A percentile compares a stretch with the other conserved stretches of the same genome.
phyloP scores from a whole-genome alignment of 371 early-diverging fungal genomes.

The Lichtheimia ramosa region DNA sequence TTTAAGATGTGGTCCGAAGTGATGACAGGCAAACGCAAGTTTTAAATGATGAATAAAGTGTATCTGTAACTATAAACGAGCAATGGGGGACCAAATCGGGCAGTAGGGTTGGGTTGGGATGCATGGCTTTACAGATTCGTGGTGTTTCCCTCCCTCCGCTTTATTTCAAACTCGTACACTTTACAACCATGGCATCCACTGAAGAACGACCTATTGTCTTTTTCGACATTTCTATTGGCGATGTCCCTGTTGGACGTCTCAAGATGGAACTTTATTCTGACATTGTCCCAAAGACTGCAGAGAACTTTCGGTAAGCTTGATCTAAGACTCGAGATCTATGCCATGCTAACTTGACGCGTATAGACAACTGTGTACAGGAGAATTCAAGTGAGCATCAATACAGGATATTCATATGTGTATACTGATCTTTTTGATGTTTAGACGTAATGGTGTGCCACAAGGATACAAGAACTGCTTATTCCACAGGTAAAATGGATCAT shows the following conservation, averaged over 20 bases:
- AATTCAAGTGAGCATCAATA: slow-evolving; percentile 64
- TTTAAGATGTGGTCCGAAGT: slow-evolving; percentile 65
- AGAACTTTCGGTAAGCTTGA: slow-evolving; percentile 88
- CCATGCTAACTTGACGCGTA: neutral
- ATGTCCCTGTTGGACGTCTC: slow-evolving; percentile 83
- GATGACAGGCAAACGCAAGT: slow-evolving; percentile 31
- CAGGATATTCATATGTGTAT: neutral
- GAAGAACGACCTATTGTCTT: slow-evolving; percentile 69
- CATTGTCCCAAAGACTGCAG: slow-evolving; percentile 95
- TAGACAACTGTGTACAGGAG: slow-evolving; percentile 91
- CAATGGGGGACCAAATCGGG: no score
- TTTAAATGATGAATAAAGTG: no score
- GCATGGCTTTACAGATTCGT: no score
- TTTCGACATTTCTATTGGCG: slow-evolving; percentile 78
- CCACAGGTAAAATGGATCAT: slow-evolving; percentile 67
- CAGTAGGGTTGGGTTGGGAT: no score
- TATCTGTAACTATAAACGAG: no score
- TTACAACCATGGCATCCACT: slow-evolving; percentile 8
- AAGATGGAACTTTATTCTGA: slow-evolving; percentile 96
- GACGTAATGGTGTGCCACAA: slow-evolving; percentile 75
- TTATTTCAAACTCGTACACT: neutral
- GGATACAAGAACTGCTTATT: slow-evolving; percentile 92
- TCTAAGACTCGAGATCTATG: neutral
- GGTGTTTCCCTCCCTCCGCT: neutral
- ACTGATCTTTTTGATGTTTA: slow-evolving; percentile 19